Evolutionary conservation across 352 stramenopile species (phyloP), one percentile per base, ranked within the genome.

Genomic region (Discostella stelligera): DNA sequence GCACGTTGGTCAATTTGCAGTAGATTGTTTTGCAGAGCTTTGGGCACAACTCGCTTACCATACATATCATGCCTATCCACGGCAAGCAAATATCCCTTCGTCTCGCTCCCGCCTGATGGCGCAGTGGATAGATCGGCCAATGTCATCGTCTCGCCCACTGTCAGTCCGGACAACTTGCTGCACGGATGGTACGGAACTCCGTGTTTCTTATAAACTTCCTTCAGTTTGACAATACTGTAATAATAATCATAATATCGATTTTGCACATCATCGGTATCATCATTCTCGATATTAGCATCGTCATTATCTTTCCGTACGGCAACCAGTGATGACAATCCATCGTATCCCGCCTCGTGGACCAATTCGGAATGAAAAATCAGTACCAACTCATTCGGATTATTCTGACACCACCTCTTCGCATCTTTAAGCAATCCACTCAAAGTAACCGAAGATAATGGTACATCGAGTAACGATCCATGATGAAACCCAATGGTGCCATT

Each of bases 321-420:
- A 11, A 75, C 39, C 49, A 37, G 7, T 21, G 61, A 63, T 39
- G 44, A 67, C 8, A 82, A 37, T 55, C 39, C 63, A 50, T 71
- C 46, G 32, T 82, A 74, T n/a, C 76, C 76, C n/a, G 30, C 49
- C 66, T 84, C 68, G 53, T 88, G 82, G 6, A 61, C 77, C 52
- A 88, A 74, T 37, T 90, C 74, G 0, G 68, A 76, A 61, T 85
- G 77, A 37, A 91, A 80, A 27, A 91, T 66, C 1, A 91, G 30
- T 4, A 91, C 81, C 30, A 91, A 60, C 66, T 91, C 83, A n/a
- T 72, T 53, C 1, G 78, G 73, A 79, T 91, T 91, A 16, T 89
- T 83, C 13, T 60, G 55, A 23, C 66, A 82, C 85, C 85, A 91
- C 48, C 63, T 59, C 16, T 80, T 75, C 0, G 72, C 80, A 67